phyloP scores from a whole-genome alignment of 305 asterid species.

The Ruellia speciosa region DNA sequence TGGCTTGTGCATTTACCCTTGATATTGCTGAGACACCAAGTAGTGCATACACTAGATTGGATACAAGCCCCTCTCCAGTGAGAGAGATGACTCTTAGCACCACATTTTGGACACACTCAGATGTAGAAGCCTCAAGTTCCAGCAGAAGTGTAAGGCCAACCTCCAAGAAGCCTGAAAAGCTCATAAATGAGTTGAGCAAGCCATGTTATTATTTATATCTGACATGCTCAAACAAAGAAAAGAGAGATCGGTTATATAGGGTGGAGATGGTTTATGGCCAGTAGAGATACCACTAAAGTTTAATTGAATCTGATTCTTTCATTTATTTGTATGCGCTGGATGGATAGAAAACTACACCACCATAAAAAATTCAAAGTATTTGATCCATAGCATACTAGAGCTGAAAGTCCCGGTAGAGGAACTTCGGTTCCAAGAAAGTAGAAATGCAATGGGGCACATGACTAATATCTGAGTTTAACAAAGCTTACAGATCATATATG shows the following conservation, averaged over 20 bases:
- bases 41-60: conserved; percentile 76
- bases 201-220: not conserved
- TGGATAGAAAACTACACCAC: conserved; percentile 14
- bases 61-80: conserved; percentile 68
- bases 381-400: conserved; percentile 1
- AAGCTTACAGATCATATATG: conserved; percentile 71
- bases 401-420: not conserved
- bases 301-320: no score
- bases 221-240: not conserved
- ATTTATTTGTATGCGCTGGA: not conserved
- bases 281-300: no score
- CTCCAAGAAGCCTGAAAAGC: conserved; percentile 62
- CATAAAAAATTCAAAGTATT: conserved; percentile 3
- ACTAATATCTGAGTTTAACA: conserved; percentile 5
- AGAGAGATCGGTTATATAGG: not conserved
- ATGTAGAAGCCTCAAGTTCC: conserved; percentile 43
- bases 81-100: conserved; percentile 60
- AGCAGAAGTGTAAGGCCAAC: conserved; percentile 49
- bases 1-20: conserved; percentile 68
- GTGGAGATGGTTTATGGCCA: no score
- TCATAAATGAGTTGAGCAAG: conserved; percentile 13
- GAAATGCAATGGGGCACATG: not conserved
- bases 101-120: conserved; percentile 54
- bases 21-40: conserved; percentile 95
- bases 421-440: not conserved